Percentiles rank a stretch among this genome's conserved stretches.
These are phyloP conservation scores for Zygosaccharomyces rouxii DNA, from an alignment of 805 yeast species.

Conservation along the genomic window DNA sequence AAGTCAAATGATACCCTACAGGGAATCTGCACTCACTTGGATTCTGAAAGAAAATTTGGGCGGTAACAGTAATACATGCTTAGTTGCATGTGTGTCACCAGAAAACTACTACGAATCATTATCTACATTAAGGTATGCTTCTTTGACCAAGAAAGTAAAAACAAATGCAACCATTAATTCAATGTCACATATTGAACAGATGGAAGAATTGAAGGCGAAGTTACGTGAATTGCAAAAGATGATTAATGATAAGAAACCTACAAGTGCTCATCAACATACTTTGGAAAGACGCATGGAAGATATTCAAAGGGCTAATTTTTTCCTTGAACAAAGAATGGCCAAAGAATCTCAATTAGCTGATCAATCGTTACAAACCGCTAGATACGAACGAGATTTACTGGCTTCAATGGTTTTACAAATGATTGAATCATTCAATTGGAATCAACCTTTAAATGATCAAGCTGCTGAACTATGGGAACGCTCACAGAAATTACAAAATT, in stretches of 20 bases:
- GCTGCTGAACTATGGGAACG: neutral
- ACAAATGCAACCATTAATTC: conserved; percentile 55
- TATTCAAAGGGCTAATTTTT: conserved; percentile 17
- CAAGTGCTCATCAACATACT: conserved; percentile 10
- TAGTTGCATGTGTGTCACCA: conserved; percentile 85
- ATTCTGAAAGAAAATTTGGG: conserved; percentile 76
- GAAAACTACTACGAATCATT: conserved; percentile 72
- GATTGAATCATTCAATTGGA: conserved; percentile 4
- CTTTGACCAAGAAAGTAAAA: conserved; percentile 64
- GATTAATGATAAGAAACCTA: conserved; percentile 23
- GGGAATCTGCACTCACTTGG: conserved; percentile 75
- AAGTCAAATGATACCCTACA: conserved; percentile 55
- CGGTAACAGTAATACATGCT: conserved; percentile 75
- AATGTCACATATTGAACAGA: conserved; percentile 29
- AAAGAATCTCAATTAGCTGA: conserved; percentile 12
- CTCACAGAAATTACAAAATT: neutral
- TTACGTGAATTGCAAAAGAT: conserved; percentile 39
- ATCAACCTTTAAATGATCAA: neutral
- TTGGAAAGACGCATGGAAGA: conserved; percentile 27
- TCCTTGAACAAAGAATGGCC: conserved; percentile 16
- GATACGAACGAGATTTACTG: conserved; percentile 1
- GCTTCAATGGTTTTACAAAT: conserved; percentile 1
- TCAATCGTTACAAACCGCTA: neutral
- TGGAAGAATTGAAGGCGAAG: conserved; percentile 37
- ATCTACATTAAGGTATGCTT: conserved; percentile 75